Evolutionary conservation across 139 green algal species (phyloP), one percentile per base, ranked within the genome.

Genomic region (Chlorella sp.): DNA sequence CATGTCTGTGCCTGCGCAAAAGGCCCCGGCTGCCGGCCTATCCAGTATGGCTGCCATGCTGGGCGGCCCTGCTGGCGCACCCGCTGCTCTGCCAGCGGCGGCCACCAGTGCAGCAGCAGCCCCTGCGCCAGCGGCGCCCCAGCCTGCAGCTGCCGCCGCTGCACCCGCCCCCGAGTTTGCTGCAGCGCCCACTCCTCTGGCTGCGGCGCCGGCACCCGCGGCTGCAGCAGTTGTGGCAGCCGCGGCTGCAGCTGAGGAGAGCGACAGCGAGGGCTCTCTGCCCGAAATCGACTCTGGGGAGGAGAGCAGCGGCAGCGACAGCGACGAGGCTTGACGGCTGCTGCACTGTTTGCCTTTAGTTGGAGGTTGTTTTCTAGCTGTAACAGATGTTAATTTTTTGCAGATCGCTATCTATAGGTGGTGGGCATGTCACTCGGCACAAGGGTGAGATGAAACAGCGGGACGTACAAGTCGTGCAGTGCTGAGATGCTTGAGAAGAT

Each of bases 241-340:
- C 5, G 69, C 74, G 32, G 87, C 88, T 70, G 86, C 34, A 11
- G 86, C 56, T 18, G 89, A 92, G 65, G 92, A 88, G 67, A 91
- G 89, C 38, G 90, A 94, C 64, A 91, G 85, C 32, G 91, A 94
- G 60, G 91, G 89, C 11, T 85, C 87, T 1, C 74, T 94, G 78
- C 91, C 91, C 11, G 89, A 94, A n/a, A 94, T 94, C 25, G 91
- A 94, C 41, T 95, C 91, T n/a, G 91, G 91, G 1, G 80, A n/a
- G n/a, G 67, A 81, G 68, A 84, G 78, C 78, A 74, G 78, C 78
- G 18, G 62, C 62, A 60, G 62, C 13, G 78, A 81, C 4, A 47
- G 13, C 28, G 73, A 80, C 20, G 38, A 23, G 20, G 44, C 21
- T 21, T 51, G 68, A 47, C 11, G 44, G 44, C 44, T 55, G n/a